Conservation (phyloP, 805 yeast genomes). For the Saccharomyces jurei region DNA sequence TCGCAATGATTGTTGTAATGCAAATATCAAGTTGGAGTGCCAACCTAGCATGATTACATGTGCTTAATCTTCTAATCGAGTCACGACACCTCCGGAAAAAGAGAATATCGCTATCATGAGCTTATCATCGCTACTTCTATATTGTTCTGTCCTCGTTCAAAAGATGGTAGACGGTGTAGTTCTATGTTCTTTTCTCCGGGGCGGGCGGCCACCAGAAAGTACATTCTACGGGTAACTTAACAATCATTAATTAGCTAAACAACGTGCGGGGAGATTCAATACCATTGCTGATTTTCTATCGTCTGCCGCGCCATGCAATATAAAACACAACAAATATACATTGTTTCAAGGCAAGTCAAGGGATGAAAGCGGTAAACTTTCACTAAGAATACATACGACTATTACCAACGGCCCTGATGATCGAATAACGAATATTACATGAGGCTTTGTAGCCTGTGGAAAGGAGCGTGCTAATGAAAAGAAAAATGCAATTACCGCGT, state of each 20-base stretch:
- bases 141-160: background rate
- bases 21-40: background rate
- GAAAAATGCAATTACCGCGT: background rate
- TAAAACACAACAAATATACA: background rate
- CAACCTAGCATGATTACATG: background rate
- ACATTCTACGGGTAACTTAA: background rate
- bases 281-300: background rate
- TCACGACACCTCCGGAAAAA: background rate
- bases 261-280: background rate
- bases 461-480: background rate
- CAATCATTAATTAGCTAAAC: background rate
- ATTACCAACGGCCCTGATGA: background rate
- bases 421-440: background rate
- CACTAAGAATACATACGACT: background rate
- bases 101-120: background rate
- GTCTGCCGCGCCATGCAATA: background rate
- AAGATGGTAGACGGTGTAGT: background rate
- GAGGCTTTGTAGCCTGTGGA: background rate
- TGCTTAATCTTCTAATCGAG: background rate
- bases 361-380: background rate
- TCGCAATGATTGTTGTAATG: background rate
- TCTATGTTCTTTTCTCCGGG: background rate
- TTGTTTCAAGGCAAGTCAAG: background rate
- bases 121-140: background rate
- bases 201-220: background rate